phyloP scores from a whole-genome alignment of 768 basidiomycete genomes.

The Royoungia palumana region DNA sequence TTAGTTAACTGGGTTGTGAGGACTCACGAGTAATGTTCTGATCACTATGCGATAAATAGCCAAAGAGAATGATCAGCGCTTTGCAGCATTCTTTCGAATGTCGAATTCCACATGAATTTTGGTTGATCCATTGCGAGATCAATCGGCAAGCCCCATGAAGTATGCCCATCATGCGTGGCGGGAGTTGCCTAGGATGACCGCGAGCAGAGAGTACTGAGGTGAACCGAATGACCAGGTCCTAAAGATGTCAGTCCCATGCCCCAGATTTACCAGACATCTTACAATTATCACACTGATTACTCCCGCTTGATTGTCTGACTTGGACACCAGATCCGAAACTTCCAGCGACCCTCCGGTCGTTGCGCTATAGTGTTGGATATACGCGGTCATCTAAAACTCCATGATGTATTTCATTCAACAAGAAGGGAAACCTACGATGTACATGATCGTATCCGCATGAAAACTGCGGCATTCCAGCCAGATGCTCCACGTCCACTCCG shows the following conservation, averaged over 20 bases:
- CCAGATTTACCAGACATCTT: constrained; percentile 4
- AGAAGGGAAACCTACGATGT: constrained; percentile 39
- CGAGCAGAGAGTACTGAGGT: constrained; percentile 16
- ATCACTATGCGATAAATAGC: constrained; percentile 19
- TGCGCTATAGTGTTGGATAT: constrained; percentile 43
- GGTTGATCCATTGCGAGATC: constrained; percentile 23
- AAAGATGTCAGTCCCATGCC: constrained; percentile 5
- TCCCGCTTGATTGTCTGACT: constrained; percentile 2
- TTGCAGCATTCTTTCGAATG: constrained; percentile 30
- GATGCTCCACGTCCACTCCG: constrained; percentile 63
- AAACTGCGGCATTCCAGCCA: constrained; percentile 56
- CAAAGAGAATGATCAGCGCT: constrained; percentile 26
- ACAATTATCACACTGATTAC: constrained; percentile 29
- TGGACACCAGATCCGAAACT: not conserved
- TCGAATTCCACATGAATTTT: constrained; percentile 24
- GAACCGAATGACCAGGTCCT: constrained; percentile 24
- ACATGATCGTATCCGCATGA: constrained; percentile 46
- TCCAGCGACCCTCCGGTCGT: constrained; percentile 1
- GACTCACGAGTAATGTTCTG: constrained; percentile 18
- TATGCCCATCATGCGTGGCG: constrained; percentile 16
- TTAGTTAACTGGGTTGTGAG: not conserved
- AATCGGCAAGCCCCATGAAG: constrained; percentile 19
- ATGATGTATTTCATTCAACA: not conserved
- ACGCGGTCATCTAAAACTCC: constrained; percentile 45
- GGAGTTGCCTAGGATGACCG: constrained; percentile 10